Evolutionary conservation across 768 basidiomycete genomes (phyloP), one percentile per base, ranked within the genome.

Genomic region (Leccinum imitatum): DNA sequence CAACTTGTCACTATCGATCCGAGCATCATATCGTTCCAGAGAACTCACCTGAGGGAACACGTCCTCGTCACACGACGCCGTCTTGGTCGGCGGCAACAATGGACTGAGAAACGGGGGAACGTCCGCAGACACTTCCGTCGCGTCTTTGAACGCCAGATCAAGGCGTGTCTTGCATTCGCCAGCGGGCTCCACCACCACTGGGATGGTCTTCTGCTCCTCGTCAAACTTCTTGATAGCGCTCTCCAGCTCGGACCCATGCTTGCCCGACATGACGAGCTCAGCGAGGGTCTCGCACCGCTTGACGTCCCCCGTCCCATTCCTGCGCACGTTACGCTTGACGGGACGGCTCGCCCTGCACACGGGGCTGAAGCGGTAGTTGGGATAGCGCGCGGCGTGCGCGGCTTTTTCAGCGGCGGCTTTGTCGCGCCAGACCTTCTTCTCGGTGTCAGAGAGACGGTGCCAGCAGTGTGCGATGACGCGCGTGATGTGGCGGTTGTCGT

Each of bases 401-500:
- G 72, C 58, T 65, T 86, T 85, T 67, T 83, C 85, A 13, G 76
- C 68, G 21, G 80, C 77, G 3, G 86, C 84, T 68, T 76, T 80
- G 60, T 73, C 69, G 30, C 78, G 76, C 80, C 80, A 87, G n/a
- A 76, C 63, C 50, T 75, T 71, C 66, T 84, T 85, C 54, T 84
- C 81, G 1, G 71, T 62, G 21, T 81, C 80, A 1, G 83, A 70
- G 59, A 87, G 74, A 46, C 74, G 74, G 58, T 81, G 80, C 86
- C 86, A 87, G 67, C 78, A 79, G 41, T 79, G 75, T 0, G 79
- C 85, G 37, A 82, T 76, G 67, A 83, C 82, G 58, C 82, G 79
- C 50, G 83, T 84, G 66, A 86, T 83, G 59, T 83, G 80, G 31
- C 84, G 76, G 65, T 85, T 81, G 67, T 87, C 82, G 62, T 76